A percentile compares a stretch with the other conserved stretches of the same genome.
These are phyloP conservation scores for Sabuloglossum arenarium DNA, from an alignment of 495 filamentous ascomycete species.

Conservation along the genomic window DNA sequence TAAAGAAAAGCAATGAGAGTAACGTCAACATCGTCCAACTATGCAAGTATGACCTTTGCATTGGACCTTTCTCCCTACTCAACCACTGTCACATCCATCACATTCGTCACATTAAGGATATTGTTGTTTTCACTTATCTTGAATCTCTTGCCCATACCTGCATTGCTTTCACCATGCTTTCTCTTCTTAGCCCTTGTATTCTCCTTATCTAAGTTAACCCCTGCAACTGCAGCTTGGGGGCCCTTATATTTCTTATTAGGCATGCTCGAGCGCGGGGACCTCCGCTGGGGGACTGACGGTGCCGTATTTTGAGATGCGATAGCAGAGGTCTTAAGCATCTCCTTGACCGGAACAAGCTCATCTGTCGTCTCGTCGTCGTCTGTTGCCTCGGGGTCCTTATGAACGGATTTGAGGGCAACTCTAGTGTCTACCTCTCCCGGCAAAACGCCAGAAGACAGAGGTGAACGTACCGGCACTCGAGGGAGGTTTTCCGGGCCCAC, in stretches of 20 bases:
- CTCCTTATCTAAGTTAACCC: not conserved
- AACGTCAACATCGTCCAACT: not conserved
- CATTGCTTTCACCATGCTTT: not conserved
- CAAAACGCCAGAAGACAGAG: not conserved
- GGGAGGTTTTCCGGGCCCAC: not conserved
- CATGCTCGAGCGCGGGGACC: not conserved
- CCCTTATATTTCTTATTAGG: not conserved
- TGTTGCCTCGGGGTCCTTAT: not conserved
- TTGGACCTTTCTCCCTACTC: not conserved
- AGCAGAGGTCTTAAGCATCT: not conserved
- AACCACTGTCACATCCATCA: too few relatives aligned
- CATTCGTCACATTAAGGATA: not conserved
- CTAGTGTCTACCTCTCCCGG: not conserved
- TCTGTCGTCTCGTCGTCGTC: not conserved
- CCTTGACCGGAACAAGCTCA: not conserved
- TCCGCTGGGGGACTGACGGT: not conserved
- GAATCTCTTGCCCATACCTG: not conserved
- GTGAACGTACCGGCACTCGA: not conserved
- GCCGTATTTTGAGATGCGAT: not conserved
- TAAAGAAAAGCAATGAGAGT: not conserved
- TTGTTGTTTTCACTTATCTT: not conserved
- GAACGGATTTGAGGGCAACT: not conserved
- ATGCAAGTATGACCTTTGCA: not conserved
- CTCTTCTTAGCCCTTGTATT: not conserved
- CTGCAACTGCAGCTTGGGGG: not conserved